Conservation (phyloP, 2,329 filamentous ascomycete species). For the Knoxdaviesia capensis region DNA sequence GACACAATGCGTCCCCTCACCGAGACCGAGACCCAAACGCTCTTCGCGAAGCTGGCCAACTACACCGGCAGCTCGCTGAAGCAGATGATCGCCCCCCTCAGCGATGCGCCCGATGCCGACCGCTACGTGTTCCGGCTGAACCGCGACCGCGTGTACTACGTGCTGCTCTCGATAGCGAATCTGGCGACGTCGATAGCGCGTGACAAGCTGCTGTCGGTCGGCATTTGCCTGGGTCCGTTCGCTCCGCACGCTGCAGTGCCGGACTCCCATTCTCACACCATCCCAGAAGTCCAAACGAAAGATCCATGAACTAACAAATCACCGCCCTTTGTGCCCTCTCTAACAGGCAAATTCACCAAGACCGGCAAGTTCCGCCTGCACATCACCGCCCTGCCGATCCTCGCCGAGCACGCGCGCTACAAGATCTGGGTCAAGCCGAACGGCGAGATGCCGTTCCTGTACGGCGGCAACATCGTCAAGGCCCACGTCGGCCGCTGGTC, state of each 20-base stretch:
- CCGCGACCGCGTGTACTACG: conserved; percentile 75
- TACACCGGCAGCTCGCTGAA: conserved; percentile 80
- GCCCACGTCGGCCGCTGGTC: conserved; percentile 58
- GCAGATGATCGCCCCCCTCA: conserved; percentile 57
- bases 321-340: not conserved
- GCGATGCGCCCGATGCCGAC: conserved; percentile 47
- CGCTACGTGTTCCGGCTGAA: conserved; percentile 75
- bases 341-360: conserved; percentile 77
- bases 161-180: conserved; percentile 76
- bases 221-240: conserved; percentile 51
- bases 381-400: conserved; percentile 71
- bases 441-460: conserved; percentile 93
- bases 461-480: conserved; percentile 71
- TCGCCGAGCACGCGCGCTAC: conserved; percentile 80
- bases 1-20: conserved; percentile 60
- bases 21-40: conserved; percentile 56
- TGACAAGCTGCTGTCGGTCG: conserved; percentile 67
- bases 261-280: not conserved
- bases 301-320: conserved; percentile 5
- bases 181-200: conserved; percentile 71
- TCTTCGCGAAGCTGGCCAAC: conserved; percentile 84
- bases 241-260: not conserved
- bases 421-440: conserved; percentile 96
- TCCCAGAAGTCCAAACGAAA: not conserved
- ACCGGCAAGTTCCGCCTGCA: conserved; percentile 88